Conservation (phyloP, 768 basidiomycete species). For the Psilocybe tampanensis region DNA sequence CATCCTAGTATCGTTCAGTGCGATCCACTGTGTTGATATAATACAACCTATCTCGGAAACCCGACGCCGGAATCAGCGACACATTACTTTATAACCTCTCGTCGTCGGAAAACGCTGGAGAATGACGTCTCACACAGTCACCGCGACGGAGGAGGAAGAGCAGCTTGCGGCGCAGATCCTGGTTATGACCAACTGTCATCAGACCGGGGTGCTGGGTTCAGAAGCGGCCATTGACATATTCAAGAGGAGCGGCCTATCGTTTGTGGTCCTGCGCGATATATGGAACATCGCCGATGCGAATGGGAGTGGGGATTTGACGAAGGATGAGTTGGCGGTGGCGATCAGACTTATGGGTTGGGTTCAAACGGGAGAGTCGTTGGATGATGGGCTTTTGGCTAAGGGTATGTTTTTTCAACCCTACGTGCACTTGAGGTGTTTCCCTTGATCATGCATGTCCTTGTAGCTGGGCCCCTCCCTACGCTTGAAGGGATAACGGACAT, state of each 20-base stretch:
- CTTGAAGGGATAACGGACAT: conserved; percentile 33
- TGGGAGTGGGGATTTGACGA: conserved; percentile 56
- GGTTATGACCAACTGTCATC: conserved; percentile 23
- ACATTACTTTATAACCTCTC: too few relatives aligned
- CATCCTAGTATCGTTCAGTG: too few relatives aligned
- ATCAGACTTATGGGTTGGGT: conserved; percentile 68
- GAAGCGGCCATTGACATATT: conserved; percentile 63
- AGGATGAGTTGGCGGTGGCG: conserved; percentile 57
- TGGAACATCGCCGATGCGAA: conserved; percentile 68
- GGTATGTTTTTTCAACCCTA: conserved; percentile 40
- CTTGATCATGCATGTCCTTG: conserved; percentile 3
- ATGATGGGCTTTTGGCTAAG: conserved; percentile 41
- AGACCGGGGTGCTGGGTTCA: conserved; percentile 26
- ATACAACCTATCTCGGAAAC: too few relatives aligned
- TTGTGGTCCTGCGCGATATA: conserved; percentile 55
- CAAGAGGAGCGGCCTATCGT: conserved; percentile 52
- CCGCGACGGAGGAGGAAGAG: conserved; percentile 30
- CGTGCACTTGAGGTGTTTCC: neutral
- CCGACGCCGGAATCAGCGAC: too few relatives aligned
- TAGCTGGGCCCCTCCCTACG: conserved; percentile 56
- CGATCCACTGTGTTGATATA: too few relatives aligned
- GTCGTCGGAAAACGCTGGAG: neutral
- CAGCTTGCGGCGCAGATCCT: conserved; percentile 32
- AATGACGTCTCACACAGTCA: neutral
- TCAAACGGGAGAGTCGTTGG: conserved; percentile 50